A percentile compares a stretch with the other conserved stretches of the same genome.
Conservation (phyloP, 768 basidiomycete species). For the Tephrocybe rancida region DNA sequence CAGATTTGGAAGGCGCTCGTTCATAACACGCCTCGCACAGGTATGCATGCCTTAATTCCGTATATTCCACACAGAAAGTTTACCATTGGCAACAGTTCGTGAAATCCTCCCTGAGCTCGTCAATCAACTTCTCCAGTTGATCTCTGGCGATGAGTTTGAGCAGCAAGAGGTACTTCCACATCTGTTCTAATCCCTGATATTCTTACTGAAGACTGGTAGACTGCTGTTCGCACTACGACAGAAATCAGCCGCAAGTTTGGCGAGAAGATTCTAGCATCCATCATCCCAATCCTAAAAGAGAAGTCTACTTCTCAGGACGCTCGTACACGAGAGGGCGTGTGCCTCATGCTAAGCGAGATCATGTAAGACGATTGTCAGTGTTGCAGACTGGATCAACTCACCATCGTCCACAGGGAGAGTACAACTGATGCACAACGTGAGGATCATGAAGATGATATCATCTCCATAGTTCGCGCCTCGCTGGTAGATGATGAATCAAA, state of each 20-base stretch:
- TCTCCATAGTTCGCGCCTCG: conserved; percentile 78
- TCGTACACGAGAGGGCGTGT: conserved; percentile 80
- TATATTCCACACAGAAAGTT: background rate
- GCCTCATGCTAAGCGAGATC: conserved; percentile 83
- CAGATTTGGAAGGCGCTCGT: conserved; percentile 99
- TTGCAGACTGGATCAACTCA: background rate
- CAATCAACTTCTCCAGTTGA: conserved; percentile 71
- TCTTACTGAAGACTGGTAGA: conserved; percentile 46
- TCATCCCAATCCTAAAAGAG: conserved; percentile 75
- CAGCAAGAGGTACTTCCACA: conserved; percentile 82
- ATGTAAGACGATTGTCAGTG: conserved; percentile 54
- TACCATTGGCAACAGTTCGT: conserved; percentile 52
- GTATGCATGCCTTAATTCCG: conserved; percentile 37
- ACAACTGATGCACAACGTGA: conserved; percentile 84
- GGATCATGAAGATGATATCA: conserved; percentile 87
- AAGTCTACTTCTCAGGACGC: conserved; percentile 64
- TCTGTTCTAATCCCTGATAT: background rate
- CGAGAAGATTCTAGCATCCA: conserved; percentile 84
- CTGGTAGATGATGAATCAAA: conserved; percentile 87
- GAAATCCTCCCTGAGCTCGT: conserved; percentile 91
- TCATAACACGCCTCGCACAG: conserved; percentile 89
- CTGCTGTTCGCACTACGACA: conserved; percentile 81
- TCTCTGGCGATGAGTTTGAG: conserved; percentile 80
- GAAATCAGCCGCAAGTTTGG: conserved; percentile 97
- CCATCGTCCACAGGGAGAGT: conserved; percentile 58